phyloP scores from a whole-genome alignment of 108 stramenopile species.

The Halocafeteria seosinensis region DNA sequence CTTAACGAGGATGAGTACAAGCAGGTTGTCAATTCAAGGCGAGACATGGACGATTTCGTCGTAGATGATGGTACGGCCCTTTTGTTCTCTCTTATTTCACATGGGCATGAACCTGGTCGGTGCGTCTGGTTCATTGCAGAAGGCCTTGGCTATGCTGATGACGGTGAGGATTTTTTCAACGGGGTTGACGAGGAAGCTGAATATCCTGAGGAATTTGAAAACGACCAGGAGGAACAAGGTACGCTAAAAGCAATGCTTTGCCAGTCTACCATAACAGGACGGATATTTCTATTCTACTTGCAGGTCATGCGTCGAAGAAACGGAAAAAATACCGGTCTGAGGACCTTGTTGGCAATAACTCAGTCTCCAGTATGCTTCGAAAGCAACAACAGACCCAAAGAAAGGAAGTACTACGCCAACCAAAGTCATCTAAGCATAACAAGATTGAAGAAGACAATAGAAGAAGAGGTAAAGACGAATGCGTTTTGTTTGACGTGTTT shows the following conservation, averaged over 20 bases:
- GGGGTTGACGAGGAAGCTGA: slow-evolving; percentile 9
- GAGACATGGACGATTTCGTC: slow-evolving; percentile 78
- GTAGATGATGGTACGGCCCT: slow-evolving; percentile 57
- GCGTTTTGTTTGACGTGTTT: no score
- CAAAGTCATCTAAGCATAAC: no score
- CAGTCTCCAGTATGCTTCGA: no score
- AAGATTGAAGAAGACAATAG: no score
- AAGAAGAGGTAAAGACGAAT: no score
- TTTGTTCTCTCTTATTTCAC: neutral
- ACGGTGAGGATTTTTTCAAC: slow-evolving; percentile 64
- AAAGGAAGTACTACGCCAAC: no score
- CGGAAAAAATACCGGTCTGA: slow-evolving; percentile 4
- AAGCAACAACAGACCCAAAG: no score
- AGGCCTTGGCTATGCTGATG: slow-evolving; percentile 85
- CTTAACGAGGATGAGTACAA: slow-evolving; percentile 68
- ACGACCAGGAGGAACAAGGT: slow-evolving; percentile 2
- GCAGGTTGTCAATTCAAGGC: slow-evolving; percentile 53
- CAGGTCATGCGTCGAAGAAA: neutral
- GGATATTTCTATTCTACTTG: neutral
- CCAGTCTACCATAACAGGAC: no score
- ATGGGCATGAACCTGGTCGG: neutral
- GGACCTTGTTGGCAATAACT: slow-evolving; percentile 2
- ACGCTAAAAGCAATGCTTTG: no score
- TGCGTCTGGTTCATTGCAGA: slow-evolving; percentile 21
- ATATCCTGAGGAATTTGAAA: neutral